Evolutionary conservation across 345 rosid genomes (phyloP), one percentile per base, ranked within the genome.

Genomic region (Fremontodendron californicum): DNA sequence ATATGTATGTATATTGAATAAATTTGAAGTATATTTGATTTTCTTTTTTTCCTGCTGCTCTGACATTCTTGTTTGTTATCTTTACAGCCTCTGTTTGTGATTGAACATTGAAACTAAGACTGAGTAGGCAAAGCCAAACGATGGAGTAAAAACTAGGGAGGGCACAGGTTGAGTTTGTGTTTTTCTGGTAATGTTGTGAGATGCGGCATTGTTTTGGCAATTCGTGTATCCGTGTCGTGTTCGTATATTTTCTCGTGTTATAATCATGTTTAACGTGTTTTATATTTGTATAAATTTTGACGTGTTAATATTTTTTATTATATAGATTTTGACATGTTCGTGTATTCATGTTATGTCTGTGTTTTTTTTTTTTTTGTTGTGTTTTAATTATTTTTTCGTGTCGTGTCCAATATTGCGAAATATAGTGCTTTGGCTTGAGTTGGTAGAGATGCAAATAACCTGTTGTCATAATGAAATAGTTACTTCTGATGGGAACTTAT

Each of bases 61-160:
- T 74, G 65, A 62, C 37, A 29, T 48, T 2, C 29, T 37, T 81
- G 42, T 13, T 74, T 33, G 68, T 23, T 70, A 27, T 27, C 27
- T 73, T 74, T 69, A 69, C 92, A 93, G 98, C 97, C 98, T 75
- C 82, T 93, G 78, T 87, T 91, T 57, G 86, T 93, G 82, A 89
- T 91, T 78, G 90, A 89, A 84, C 94, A 92, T 19, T 90, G 85
- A 88, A 83, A 71, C 61, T 12, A 1, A 9, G 54, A 13, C 18
- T 31, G 68, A 46, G 48, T 63, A 9, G 48, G 70, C 57, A 70
- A 55, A 65, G 63, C 68, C 62, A 55, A 70, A 19, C 54, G 29
- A 75, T 35, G 7, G 25, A 79, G 64, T 46, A 27, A 78, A 55
- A 52, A 42, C 7, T n/a, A 76, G 25, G 72, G 33, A 77, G 78